Evolutionary conservation across 2,329 filamentous ascomycete species (phyloP).

Genomic region (Aspergillus phoenicis): DNA sequence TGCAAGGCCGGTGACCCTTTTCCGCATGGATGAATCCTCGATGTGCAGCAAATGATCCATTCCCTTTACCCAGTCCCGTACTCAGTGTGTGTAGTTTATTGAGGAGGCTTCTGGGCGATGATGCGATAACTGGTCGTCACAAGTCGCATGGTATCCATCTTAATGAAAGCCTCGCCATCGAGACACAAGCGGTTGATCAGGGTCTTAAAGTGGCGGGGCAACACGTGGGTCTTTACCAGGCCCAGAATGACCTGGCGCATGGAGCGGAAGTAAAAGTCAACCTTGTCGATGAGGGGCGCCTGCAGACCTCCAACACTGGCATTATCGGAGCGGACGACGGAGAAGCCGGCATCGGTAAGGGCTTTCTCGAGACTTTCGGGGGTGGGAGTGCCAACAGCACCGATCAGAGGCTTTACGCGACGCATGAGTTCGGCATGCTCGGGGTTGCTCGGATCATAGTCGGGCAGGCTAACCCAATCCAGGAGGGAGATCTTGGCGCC

Average conservation of each 20-base stretch:
- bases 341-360: constrained; percentile 52
- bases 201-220: constrained; percentile 57
- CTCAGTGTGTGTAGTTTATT: constrained; percentile 10
- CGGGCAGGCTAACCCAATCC: constrained; percentile 57
- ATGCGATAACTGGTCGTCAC: constrained; percentile 57
- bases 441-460: constrained; percentile 51
- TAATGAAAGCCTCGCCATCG: constrained; percentile 58
- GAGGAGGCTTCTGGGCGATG: constrained; percentile 51
- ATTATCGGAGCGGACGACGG: constrained; percentile 53
- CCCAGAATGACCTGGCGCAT: constrained; percentile 54
- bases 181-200: constrained; percentile 57
- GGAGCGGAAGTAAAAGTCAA: constrained; percentile 58
- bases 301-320: constrained; percentile 56
- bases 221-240: constrained; percentile 50
- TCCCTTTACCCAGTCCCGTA: constrained; percentile 4
- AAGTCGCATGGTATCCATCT: constrained; percentile 58
- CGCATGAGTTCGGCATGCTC: constrained; percentile 56
- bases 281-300: constrained; percentile 57
- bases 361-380: constrained; percentile 51
- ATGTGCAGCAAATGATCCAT: neutral
- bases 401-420: constrained; percentile 58
- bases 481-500: constrained; percentile 55
- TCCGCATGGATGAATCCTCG: neutral
- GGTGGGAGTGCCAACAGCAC: constrained; percentile 58
- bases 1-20: neutral